Percentiles rank a stretch among this genome's conserved stretches.
Conservation (phyloP, 768 basidiomycete species). For the Rhodocollybia butyracea region DNA sequence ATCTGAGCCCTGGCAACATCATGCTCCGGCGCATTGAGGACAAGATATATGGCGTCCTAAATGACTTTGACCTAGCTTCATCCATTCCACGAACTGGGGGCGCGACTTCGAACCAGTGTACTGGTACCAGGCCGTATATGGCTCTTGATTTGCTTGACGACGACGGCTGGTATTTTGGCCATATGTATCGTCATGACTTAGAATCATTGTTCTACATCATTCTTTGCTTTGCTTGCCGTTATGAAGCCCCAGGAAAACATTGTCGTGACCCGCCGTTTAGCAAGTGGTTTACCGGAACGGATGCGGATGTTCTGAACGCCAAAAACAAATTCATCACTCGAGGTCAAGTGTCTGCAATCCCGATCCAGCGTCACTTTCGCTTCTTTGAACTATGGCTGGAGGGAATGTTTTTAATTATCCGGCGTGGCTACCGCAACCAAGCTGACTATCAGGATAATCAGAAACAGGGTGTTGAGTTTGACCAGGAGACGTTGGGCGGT, state of each 20-base stretch:
- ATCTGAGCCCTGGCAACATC: constrained; percentile 13
- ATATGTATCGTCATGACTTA: constrained; percentile 7
- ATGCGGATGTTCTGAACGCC: neutral
- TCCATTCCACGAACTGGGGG: neutral
- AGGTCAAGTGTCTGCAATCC: neutral
- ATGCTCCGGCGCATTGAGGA: constrained; percentile 12
- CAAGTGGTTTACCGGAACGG: neutral
- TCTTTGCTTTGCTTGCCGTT: constrained; percentile 1
- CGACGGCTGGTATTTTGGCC: neutral
- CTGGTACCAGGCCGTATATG: constrained; percentile 5
- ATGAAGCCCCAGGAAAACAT: neutral
- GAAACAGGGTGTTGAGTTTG: neutral
- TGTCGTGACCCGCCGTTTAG: neutral
- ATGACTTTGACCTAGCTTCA: constrained; percentile 12
- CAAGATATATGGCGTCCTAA: constrained; percentile 10
- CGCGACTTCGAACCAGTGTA: neutral
- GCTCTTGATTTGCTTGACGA: neutral
- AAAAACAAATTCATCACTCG: neutral
- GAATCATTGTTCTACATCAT: constrained; percentile 9
- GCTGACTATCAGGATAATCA: neutral
- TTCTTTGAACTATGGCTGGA: neutral
- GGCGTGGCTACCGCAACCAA: neutral
- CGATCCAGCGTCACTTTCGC: neutral
- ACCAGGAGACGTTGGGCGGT: neutral
- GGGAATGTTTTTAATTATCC: neutral